Evolutionary conservation across 768 basidiomycete species (phyloP).

Genomic region (Termitomyces sp.): DNA sequence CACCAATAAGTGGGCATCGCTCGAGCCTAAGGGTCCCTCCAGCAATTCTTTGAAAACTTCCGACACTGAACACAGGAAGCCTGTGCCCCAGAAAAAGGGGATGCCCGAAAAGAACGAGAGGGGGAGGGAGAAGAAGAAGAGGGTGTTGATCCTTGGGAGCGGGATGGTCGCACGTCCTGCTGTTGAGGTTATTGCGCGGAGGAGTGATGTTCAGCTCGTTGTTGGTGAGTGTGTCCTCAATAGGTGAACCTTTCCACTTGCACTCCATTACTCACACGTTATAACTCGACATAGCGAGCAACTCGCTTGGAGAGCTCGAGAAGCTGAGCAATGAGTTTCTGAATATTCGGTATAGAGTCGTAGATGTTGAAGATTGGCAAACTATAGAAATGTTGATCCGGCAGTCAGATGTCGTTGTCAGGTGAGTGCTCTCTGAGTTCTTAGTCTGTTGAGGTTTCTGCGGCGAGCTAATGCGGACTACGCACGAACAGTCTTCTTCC

Average conservation of each 20-base stretch:
- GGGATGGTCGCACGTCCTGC: conserved; percentile 96
- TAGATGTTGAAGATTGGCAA: conserved; percentile 51
- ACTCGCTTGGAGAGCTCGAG: conserved; percentile 55
- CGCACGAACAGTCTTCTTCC: conserved; percentile 64
- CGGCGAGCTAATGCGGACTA: not conserved
- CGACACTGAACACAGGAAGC: too few relatives aligned
- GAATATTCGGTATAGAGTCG: conserved; percentile 47
- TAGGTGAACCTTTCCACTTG: not conserved
- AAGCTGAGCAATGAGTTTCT: conserved; percentile 35
- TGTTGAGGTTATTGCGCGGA: conserved; percentile 62
- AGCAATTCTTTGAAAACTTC: too few relatives aligned
- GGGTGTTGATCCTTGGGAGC: conserved; percentile 78
- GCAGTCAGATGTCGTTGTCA: conserved; percentile 75
- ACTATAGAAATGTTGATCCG: conserved; percentile 48
- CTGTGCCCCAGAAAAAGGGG: too few relatives aligned
- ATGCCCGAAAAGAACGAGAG: too few relatives aligned
- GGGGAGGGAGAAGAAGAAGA: conserved; percentile 38
- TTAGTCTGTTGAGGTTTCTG: too few relatives aligned
- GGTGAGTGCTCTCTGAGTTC: conserved; percentile 35
- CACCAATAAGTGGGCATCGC: too few relatives aligned
- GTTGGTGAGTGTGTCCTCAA: conserved; percentile 47
- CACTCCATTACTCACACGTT: not conserved
- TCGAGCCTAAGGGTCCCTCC: too few relatives aligned
- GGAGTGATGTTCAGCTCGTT: conserved; percentile 59
- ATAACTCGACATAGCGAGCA: conserved; percentile 50